These are phyloP conservation scores for Blastocystis hominis DNA, from an alignment of 352 stramenopile species.

Conservation along the genomic window DNA sequence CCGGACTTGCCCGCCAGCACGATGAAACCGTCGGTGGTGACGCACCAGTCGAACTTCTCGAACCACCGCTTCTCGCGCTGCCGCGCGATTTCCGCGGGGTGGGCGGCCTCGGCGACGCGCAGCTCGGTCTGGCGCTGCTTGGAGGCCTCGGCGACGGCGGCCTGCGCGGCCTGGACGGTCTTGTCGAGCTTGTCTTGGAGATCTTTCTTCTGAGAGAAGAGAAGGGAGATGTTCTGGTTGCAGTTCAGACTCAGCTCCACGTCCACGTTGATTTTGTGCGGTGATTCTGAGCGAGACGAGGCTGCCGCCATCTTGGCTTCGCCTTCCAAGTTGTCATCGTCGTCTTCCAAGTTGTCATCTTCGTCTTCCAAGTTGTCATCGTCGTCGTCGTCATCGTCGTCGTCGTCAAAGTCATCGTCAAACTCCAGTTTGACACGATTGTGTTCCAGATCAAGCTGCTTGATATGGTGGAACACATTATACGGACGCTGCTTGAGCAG, in stretches of 20 bases:
- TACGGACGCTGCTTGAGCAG: conserved; percentile 74
- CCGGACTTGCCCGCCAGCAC: conserved; percentile 74
- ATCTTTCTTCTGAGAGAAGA: conserved; percentile 75
- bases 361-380: not conserved
- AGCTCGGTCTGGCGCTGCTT: conserved; percentile 71
- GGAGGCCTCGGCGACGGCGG: conserved; percentile 70
- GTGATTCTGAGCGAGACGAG: not conserved
- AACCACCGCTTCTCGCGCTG: conserved; percentile 76
- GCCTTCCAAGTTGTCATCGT: not conserved
- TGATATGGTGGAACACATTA: conserved; percentile 73
- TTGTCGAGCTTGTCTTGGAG: conserved; percentile 60
- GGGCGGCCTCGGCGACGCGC: conserved; percentile 63
- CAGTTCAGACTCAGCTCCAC: conserved; percentile 66
- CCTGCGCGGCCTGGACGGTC: conserved; percentile 70
- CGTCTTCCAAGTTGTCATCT: not conserved
- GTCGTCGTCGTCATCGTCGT: conserved; percentile 43
- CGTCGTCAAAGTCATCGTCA: conserved; percentile 65
- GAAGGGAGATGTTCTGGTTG: conserved; percentile 72
- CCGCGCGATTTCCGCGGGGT: conserved; percentile 67
- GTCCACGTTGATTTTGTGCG: conserved; percentile 64
- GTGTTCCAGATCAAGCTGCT: conserved; percentile 71
- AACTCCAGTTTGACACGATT: conserved; percentile 73
- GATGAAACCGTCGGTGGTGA: conserved; percentile 74
- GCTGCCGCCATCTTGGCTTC: not conserved
- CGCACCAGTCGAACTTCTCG: conserved; percentile 79